phyloP scores from a whole-genome alignment of 192 early-diverging fungal species.

The Coemansia sp. region DNA sequence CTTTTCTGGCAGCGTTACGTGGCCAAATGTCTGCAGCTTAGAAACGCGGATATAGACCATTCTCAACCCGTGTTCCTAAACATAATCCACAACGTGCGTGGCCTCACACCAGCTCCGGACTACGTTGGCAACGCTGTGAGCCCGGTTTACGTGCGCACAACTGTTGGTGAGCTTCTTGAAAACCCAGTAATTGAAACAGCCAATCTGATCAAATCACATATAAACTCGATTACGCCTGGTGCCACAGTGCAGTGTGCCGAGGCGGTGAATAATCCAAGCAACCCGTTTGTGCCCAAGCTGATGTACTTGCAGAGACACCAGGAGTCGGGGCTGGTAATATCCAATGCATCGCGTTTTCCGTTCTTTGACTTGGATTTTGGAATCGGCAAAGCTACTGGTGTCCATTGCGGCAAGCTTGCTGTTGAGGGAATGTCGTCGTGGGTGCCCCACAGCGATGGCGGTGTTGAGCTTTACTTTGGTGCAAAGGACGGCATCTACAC shows the following conservation, averaged over 20 bases:
- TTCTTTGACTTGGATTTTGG: conserved; percentile 31
- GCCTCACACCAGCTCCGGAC: conserved; percentile 8
- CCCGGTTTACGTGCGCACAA: conserved; percentile 13
- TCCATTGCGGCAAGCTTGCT: conserved; percentile 15
- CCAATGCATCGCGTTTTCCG: conserved; percentile 29
- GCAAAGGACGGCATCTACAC: conserved; percentile 9
- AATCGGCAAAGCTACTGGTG: conserved; percentile 11
- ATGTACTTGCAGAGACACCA: conserved; percentile 4
- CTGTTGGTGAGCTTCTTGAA: conserved; percentile 5
- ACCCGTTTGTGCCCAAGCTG: conserved; percentile 14
- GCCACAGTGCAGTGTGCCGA: conserved; percentile 16
- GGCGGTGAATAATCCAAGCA: conserved; percentile 7
- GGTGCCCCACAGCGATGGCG: conserved; percentile 26
- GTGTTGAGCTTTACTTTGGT: conserved; percentile 26
- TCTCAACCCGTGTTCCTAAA: conserved; percentile 18
- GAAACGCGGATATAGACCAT: background rate
- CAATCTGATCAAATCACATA: conserved; percentile 12
- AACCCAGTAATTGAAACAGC: conserved; percentile 23
- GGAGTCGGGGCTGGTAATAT: conserved; percentile 19
- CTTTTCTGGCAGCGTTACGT: conserved; percentile 30
- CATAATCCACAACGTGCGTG: conserved; percentile 24
- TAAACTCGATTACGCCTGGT: conserved; percentile 27
- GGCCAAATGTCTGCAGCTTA: conserved; percentile 1
- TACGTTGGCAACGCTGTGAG: conserved; percentile 36
- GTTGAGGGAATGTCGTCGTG: conserved; percentile 20